Conservation (phyloP, 2,329 filamentous ascomycete genomes). For the Ophiosphaerella narmari region DNA sequence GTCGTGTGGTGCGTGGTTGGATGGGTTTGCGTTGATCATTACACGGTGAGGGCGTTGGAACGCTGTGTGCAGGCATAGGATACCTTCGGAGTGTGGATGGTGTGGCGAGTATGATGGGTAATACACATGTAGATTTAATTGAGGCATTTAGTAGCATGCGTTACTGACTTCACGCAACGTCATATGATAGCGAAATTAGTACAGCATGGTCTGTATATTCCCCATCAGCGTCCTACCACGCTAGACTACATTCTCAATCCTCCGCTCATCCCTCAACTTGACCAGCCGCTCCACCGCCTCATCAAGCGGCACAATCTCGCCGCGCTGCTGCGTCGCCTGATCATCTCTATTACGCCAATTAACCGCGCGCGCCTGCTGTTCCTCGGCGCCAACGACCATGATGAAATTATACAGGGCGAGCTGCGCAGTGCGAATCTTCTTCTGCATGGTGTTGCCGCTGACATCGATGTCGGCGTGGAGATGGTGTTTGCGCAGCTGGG, state of each 20-base stretch:
- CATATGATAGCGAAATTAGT: too few species aligned
- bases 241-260: constrained; percentile 31
- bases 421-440: constrained; percentile 86
- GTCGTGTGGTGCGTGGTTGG: constrained; percentile 78
- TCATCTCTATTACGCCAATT: constrained; percentile 70
- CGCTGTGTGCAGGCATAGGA: too few species aligned
- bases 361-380: constrained; percentile 62
- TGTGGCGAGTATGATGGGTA: neutral
- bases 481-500: constrained; percentile 67
- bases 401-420: constrained; percentile 84
- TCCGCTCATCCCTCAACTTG: constrained; percentile 51
- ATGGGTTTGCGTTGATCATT: constrained; percentile 83
- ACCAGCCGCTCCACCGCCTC: constrained; percentile 61
- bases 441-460: constrained; percentile 79
- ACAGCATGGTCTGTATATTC: too few species aligned
- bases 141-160: neutral
- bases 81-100: too few species aligned
- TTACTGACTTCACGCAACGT: neutral
- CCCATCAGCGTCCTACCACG: neutral
- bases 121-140: too few species aligned
- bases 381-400: constrained; percentile 69
- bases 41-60: constrained; percentile 50
- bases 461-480: constrained; percentile 75
- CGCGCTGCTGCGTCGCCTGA: constrained; percentile 64
- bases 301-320: constrained; percentile 64